Conservation (phyloP, 1,284 basidiomycete species). For the Tylopilus sp. region DNA sequence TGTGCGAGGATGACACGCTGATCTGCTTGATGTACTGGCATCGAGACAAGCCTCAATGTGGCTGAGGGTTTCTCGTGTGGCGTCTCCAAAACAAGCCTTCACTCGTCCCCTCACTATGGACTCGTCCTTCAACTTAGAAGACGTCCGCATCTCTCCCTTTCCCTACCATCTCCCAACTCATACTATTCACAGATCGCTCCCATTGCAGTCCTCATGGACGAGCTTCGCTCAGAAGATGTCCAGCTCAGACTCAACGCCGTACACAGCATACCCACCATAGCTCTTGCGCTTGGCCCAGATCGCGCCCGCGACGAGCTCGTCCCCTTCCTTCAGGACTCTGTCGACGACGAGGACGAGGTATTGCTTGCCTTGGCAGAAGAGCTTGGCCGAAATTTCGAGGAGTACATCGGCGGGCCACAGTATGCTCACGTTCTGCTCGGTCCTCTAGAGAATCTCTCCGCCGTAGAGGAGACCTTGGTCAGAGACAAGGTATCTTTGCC, state of each 20-base stretch:
- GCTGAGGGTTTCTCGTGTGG: slow-evolving; percentile 21
- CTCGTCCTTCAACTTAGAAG: slow-evolving; percentile 53
- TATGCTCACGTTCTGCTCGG: slow-evolving; percentile 88
- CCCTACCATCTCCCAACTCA: slow-evolving; percentile 16
- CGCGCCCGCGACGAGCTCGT: slow-evolving; percentile 95
- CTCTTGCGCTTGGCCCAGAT: slow-evolving; percentile 93
- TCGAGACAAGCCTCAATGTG: slow-evolving; percentile 24
- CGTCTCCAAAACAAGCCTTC: slow-evolving; percentile 13
- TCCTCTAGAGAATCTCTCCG: slow-evolving; percentile 93
- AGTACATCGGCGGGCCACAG: slow-evolving; percentile 92
- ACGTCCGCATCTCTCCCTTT: slow-evolving; percentile 40
- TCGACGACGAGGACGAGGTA: slow-evolving; percentile 99
- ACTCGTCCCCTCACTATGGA: slow-evolving; percentile 46
- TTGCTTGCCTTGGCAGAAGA: slow-evolving; percentile 96
- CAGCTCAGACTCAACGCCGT: slow-evolving; percentile 93
- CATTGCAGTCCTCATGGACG: slow-evolving; percentile 91
- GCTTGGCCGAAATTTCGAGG: slow-evolving; percentile 86
- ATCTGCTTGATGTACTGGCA: slow-evolving; percentile 48
- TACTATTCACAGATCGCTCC: slow-evolving; percentile 63
- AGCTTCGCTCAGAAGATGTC: slow-evolving; percentile 94
- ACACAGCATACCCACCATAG: slow-evolving; percentile 97
- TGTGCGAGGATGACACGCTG: slow-evolving; percentile 48
- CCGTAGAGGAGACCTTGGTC: slow-evolving; percentile 97
- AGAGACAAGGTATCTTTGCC: slow-evolving; percentile 81
- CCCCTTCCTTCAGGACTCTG: slow-evolving; percentile 95